Evolutionary conservation across 805 yeast species (phyloP).

Genomic region (Jamesozyma spencerorum): DNA sequence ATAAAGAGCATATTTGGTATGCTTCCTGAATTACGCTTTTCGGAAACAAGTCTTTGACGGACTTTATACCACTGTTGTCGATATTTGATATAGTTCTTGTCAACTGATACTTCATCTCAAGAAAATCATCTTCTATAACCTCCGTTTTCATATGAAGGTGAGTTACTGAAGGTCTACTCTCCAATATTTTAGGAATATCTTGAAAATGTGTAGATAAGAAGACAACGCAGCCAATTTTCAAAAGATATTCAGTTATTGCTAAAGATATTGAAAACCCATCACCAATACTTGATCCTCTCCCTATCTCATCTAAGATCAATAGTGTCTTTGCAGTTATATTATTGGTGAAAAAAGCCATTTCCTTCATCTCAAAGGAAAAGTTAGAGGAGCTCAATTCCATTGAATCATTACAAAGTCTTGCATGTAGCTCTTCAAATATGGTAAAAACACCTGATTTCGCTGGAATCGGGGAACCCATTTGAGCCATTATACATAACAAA

Average conservation of each 20-base stretch:
- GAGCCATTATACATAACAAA: slow-evolving; percentile 42
- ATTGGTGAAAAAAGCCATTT: slow-evolving; percentile 37
- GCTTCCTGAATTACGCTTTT: slow-evolving; percentile 25
- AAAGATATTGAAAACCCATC: slow-evolving; percentile 47
- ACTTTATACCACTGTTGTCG: slow-evolving; percentile 28
- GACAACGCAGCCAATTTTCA: slow-evolving; percentile 24
- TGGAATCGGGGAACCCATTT: slow-evolving; percentile 46
- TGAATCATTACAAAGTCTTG: slow-evolving; percentile 33
- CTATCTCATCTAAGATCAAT: slow-evolving; percentile 46
- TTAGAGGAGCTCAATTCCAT: slow-evolving; percentile 32
- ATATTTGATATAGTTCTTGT: slow-evolving; percentile 14
- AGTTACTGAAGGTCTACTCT: slow-evolving; percentile 28
- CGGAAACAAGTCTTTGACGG: slow-evolving; percentile 22
- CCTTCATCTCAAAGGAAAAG: slow-evolving; percentile 41
- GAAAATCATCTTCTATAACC: slow-evolving; percentile 6
- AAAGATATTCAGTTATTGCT: slow-evolving; percentile 35
- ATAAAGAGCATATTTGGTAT: slow-evolving; percentile 14
- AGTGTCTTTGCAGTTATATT: slow-evolving; percentile 28
- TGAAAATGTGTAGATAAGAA: slow-evolving; percentile 40
- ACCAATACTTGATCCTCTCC: slow-evolving; percentile 41
- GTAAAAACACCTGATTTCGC: slow-evolving; percentile 37
- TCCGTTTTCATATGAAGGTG: slow-evolving; percentile 33
- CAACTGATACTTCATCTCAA: slow-evolving; percentile 29
- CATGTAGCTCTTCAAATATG: slow-evolving; percentile 32
- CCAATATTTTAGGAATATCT: slow-evolving; percentile 33